These are phyloP conservation scores for Brassica nigra DNA, from an alignment of 345 rosid species.

Conservation along the genomic window DNA sequence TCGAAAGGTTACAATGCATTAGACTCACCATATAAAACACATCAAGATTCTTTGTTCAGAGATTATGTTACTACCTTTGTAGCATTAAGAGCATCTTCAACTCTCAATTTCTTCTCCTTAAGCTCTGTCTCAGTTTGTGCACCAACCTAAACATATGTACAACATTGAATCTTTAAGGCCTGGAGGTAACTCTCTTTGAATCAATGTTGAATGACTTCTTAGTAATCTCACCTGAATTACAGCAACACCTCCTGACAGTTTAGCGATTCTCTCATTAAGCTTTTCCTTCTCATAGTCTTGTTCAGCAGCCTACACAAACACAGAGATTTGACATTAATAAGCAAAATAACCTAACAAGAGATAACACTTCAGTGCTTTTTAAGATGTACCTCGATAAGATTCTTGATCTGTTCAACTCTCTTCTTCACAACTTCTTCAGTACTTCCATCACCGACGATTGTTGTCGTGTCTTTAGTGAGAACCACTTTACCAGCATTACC, in stretches of 20 bases:
- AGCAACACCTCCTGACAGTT: conserved; percentile 73
- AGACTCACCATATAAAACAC: neutral
- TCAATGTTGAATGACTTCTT: neutral
- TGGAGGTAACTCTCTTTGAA: neutral
- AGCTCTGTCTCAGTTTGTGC: conserved; percentile 86
- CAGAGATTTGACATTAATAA: neutral
- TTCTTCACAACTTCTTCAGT: conserved; percentile 90
- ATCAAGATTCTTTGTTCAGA: neutral
- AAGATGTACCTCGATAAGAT: conserved; percentile 66
- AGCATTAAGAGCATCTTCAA: conserved; percentile 95
- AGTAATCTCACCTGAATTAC: conserved; percentile 59
- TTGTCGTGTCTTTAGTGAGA: conserved; percentile 85
- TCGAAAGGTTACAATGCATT: neutral
- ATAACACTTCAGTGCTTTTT: neutral
- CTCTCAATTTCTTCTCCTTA: conserved; percentile 91
- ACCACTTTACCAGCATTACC: conserved; percentile 90
- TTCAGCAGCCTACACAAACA: conserved; percentile 63
- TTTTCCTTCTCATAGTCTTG: conserved; percentile 95
- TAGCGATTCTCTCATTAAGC: conserved; percentile 91
- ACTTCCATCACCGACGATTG: conserved; percentile 93
- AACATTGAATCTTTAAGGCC: neutral
- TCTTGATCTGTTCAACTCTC: conserved; percentile 84
- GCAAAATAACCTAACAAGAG: neutral
- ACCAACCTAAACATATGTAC: conserved; percentile 50
- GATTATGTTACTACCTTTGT: conserved; percentile 73